These are phyloP conservation scores for Nyctanthes arbortristis DNA, from an alignment of 257 asterid species.

Conservation along the genomic window DNA sequence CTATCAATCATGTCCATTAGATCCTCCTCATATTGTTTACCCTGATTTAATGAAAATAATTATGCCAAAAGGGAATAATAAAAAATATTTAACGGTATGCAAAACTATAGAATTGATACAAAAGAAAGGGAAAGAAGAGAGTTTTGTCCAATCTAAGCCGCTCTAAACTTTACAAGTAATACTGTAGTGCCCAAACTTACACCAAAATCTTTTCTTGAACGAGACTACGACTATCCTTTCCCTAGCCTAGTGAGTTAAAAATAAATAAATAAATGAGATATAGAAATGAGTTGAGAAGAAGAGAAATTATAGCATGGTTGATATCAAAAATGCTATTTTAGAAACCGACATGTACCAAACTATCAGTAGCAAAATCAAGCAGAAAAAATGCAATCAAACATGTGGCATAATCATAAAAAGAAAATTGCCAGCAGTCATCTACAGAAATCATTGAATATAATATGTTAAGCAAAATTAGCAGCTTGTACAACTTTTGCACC, in stretches of 20 bases:
- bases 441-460: neutral
- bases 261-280: too few species aligned
- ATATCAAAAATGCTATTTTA: neutral
- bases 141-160: too few species aligned
- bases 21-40: slow-evolving; percentile 95
- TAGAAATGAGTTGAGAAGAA: too few species aligned
- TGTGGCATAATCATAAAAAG: neutral
- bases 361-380: neutral
- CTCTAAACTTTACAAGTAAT: too few species aligned
- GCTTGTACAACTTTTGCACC: slow-evolving; percentile 1
- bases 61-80: slow-evolving; percentile 9
- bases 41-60: slow-evolving; percentile 46
- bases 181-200: too few species aligned
- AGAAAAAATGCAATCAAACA: neutral
- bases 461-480: neutral
- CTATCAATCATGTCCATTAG: slow-evolving; percentile 99
- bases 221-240: too few species aligned
- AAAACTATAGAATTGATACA: too few species aligned
- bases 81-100: too few species aligned
- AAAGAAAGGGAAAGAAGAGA: neutral
- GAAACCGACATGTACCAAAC: neutral
- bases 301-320: too few species aligned
- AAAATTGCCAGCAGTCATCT: slow-evolving; percentile 6
- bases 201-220: too few species aligned
- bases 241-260: too few species aligned